These are phyloP conservation scores for Noccaea caerulescens DNA, from an alignment of 345 rosid genomes.

Conservation along the genomic window DNA sequence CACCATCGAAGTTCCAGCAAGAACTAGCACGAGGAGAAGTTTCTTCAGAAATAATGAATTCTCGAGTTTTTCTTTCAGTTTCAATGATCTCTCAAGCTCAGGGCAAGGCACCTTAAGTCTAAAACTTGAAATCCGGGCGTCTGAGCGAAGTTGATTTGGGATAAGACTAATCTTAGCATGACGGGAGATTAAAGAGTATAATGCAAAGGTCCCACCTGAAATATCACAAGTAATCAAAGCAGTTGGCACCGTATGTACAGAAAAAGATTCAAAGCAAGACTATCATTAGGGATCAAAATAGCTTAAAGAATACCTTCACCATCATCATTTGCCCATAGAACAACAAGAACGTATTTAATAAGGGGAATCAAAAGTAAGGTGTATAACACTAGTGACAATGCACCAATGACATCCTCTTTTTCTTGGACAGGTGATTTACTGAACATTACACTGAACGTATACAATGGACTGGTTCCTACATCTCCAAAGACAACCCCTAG, in stretches of 20 bases:
- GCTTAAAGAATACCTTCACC: slow-evolving; percentile 78
- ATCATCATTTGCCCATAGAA: slow-evolving; percentile 97
- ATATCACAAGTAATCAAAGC: slow-evolving; percentile 6
- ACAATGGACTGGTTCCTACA: slow-evolving; percentile 97
- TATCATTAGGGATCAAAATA: slow-evolving; percentile 12
- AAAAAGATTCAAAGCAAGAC: neutral
- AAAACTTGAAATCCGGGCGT: slow-evolving; percentile 94
- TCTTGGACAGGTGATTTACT: slow-evolving; percentile 80
- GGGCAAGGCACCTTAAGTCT: slow-evolving; percentile 95
- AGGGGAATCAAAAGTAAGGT: slow-evolving; percentile 89
- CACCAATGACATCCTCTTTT: slow-evolving; percentile 90
- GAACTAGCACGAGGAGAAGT: slow-evolving; percentile 82
- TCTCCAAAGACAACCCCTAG: slow-evolving; percentile 98
- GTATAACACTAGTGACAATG: slow-evolving; percentile 85
- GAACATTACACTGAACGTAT: slow-evolving; percentile 95
- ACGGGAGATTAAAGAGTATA: slow-evolving; percentile 94
- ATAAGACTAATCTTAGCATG: slow-evolving; percentile 97
- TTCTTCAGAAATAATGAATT: slow-evolving; percentile 70
- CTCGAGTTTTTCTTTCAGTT: slow-evolving; percentile 94
- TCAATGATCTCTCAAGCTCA: slow-evolving; percentile 96
- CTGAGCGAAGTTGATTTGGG: slow-evolving; percentile 97
- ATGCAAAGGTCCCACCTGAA: slow-evolving; percentile 97
- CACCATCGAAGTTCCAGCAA: slow-evolving; percentile 98
- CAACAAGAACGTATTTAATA: slow-evolving; percentile 91
- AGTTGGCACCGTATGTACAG: neutral